Evolutionary conservation across 176 grass and related monocot species (phyloP).

Genomic region (Juncus effusus): DNA sequence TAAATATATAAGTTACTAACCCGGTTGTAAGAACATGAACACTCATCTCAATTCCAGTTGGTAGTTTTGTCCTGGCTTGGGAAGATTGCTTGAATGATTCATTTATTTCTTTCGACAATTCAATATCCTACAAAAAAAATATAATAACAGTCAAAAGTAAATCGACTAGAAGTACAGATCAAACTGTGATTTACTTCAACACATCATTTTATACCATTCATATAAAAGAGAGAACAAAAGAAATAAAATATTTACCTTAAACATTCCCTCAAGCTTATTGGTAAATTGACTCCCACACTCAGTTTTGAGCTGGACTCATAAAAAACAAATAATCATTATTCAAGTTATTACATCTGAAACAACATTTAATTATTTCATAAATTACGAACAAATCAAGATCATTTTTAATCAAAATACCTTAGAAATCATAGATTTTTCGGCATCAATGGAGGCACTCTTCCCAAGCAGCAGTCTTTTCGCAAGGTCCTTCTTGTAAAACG

Average conservation of each 20-base stretch:
- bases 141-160: slow-evolving; percentile 3
- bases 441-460: slow-evolving; percentile 98
- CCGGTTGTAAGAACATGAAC: slow-evolving; percentile 97
- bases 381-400: slow-evolving; percentile 13
- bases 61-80: slow-evolving; percentile 95
- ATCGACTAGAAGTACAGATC: background rate
- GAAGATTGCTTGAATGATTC: slow-evolving; percentile 99
- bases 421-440: slow-evolving; percentile 98
- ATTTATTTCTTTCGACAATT: slow-evolving; percentile 99
- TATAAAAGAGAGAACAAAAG: background rate
- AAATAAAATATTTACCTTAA: slow-evolving; percentile 58
- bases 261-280: slow-evolving; percentile 99
- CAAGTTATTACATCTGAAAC: slow-evolving; percentile 16
- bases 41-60: slow-evolving; percentile 97
- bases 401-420: slow-evolving; percentile 50
- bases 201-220: background rate
- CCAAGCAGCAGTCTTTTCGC: slow-evolving; percentile 93
- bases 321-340: slow-evolving; percentile 21
- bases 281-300: slow-evolving; percentile 99
- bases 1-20: slow-evolving; percentile 27
- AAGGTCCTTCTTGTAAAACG: slow-evolving; percentile 99
- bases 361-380: slow-evolving; percentile 7
- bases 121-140: slow-evolving; percentile 60
- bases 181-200: slow-evolving; percentile 16
- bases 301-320: slow-evolving; percentile 87